Evolutionary conservation across 2,329 filamentous ascomycete genomes (phyloP), one percentile per base, ranked within the genome.

Genomic region (Xylaria sp.): DNA sequence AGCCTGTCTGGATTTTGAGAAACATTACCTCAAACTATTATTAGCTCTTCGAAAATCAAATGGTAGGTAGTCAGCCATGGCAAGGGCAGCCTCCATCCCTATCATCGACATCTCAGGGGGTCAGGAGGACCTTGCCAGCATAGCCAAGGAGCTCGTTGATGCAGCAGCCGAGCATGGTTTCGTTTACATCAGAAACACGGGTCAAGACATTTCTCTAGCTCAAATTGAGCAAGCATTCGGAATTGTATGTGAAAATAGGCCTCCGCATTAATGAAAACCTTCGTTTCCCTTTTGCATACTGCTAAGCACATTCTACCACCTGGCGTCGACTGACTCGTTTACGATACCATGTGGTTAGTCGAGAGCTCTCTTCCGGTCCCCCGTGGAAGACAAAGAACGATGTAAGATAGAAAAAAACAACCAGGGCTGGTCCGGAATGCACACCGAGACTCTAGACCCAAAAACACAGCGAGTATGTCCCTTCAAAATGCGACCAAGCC

Each of bases 81-180:
- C 72, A 20, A 69, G 63, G 57, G 65, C 73, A 27, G 82, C 84
- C 25, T 78, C 81, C 2, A 94, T 97, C 44, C 94, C 95, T 25
- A 83, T 97, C 59, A 93, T 98, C 73, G 91, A 97, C 78, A 89
- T 97, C 70, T 90, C 89, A 3, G 84, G 85, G 20, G 82, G 85
- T 5, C 83, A 84, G 31, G 73, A 79, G 10, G 83, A 90, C 70
- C 81, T 86, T 65, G 76, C 77, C n/a, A 78, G 82, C 51, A 80
- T 89, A 22, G 91, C 91, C 58, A 87, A 87, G 62, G 86, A 89
- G 69, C 85, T 98, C 47, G 88, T 97, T 47, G 86, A 91, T 67
- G 95, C 95, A 0, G 94, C 94, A 1, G 87, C 89, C 42, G 89
- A 90, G 61, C 91, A 94, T 79, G 95, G 95, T 68, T 98, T 98